These are phyloP conservation scores for Hypoxylon sp. DNA, from an alignment of 2,329 filamentous ascomycete species.

Conservation along the genomic window DNA sequence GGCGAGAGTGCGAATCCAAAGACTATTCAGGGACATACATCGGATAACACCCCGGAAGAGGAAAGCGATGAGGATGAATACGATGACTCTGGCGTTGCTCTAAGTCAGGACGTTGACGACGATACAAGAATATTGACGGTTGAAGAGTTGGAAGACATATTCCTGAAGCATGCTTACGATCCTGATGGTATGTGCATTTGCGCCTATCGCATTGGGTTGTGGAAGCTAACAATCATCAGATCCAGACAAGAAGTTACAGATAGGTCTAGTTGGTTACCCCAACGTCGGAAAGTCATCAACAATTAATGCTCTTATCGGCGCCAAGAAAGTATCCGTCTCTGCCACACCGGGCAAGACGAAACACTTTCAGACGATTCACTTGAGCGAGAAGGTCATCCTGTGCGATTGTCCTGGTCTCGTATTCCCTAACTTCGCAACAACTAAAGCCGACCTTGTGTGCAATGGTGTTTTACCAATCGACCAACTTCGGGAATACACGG, in stretches of 20 bases:
- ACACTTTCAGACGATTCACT: slow-evolving; percentile 98
- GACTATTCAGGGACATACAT: slow-evolving; percentile 48
- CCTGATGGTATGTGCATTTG: slow-evolving; percentile 60
- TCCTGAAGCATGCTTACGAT: slow-evolving; percentile 79
- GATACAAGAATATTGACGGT: slow-evolving; percentile 89
- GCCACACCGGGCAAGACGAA: slow-evolving; percentile 98
- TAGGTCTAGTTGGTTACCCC: slow-evolving; percentile 96
- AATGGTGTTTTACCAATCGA: slow-evolving; percentile 97
- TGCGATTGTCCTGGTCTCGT: slow-evolving; percentile 99
- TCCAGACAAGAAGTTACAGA: slow-evolving; percentile 77
- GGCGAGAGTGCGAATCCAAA: slow-evolving; percentile 51
- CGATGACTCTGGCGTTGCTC: slow-evolving; percentile 54
- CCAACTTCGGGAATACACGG: slow-evolving; percentile 92
- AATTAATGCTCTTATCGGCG: slow-evolving; percentile 97
- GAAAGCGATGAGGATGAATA: slow-evolving; percentile 54
- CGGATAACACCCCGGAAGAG: slow-evolving; percentile 48
- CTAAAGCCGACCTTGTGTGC: slow-evolving; percentile 95
- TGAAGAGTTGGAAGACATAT: slow-evolving; percentile 90
- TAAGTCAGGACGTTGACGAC: slow-evolving; percentile 62
- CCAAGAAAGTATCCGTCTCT: slow-evolving; percentile 98
- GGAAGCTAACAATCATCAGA: slow-evolving; percentile 55
- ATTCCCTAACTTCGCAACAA: slow-evolving; percentile 97
- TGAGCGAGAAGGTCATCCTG: slow-evolving; percentile 88
- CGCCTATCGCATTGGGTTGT: neutral
- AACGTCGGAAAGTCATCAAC: slow-evolving; percentile 99